Base-by-base conservation (phyloP, 2,329 filamentous ascomycete genomes). In the Ophiostoma sp. region DNA sequence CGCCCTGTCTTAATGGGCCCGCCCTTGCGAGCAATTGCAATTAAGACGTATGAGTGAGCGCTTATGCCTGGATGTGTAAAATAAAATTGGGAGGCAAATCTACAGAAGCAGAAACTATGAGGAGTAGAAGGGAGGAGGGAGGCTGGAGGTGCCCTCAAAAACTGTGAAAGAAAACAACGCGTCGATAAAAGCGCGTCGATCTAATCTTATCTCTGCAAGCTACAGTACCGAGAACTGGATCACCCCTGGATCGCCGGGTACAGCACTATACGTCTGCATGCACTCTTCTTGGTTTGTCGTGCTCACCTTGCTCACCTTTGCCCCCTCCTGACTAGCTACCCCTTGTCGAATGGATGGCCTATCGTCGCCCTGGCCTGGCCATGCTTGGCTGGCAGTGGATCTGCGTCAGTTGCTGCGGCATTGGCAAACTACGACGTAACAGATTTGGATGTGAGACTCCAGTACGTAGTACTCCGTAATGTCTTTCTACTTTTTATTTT, bases 171-270 rank as follows among this genome's bases (percentile, higher is more conserved):
- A 64, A 15, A 64, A 64, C n/a, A 57, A 27, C 52, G 52, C 52
- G 52, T 48, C 44, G 44, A 48, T 57, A 57, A 57, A 57, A 57
- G 52, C 69, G 69, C 60, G 67, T 70, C 69, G 68, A 70, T 70
- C 71, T 70, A 67, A 72, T 72, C 71, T 70, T 66, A 72, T 72
- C 71, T 67, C 41, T 41, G 64, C 60, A 23, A 57, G 65, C 66
- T 41, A 39, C 27, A 31, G 27, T 31, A 31, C 27, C 27, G 27
- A 31, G 27, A 31, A 31, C 39, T 41, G n/a, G n/a, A n/a, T n/a
- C 52, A 57, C 52, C 52, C 52, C 52, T 57, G 52, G 52, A 57
- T 57, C 52, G 52, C 52, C 52, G 15, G 15, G n/a, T 57, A 57
- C n/a, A 57, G 52, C 23, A 27, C 23, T 57, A 2, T 54, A 8